Evolutionary conservation across 106 monocot species (phyloP).

Genomic region (Iris macrosiphon): DNA sequence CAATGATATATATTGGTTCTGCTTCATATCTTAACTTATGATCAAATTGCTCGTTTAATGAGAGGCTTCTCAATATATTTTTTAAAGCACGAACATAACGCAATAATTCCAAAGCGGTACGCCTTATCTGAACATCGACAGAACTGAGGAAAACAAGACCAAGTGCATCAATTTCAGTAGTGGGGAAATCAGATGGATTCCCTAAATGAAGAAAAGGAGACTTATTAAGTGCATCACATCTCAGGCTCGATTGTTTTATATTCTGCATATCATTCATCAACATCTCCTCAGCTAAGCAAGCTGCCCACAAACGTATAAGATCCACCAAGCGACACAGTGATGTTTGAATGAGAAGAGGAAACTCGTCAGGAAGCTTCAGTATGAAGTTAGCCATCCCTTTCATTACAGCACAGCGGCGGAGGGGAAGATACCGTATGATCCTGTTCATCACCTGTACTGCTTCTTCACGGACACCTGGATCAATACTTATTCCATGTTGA

Average conservation of each 20-base stretch:
- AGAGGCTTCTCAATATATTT: constrained; percentile 63
- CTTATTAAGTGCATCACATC: constrained; percentile 27
- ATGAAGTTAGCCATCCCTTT: constrained; percentile 96
- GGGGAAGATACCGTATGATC: constrained; percentile 78
- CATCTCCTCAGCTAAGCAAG: constrained; percentile 76
- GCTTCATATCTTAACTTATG: constrained; percentile 53
- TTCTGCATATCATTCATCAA: constrained; percentile 39
- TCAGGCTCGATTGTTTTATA: constrained; percentile 28
- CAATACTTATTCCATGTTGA: constrained; percentile 96
- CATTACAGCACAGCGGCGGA: constrained; percentile 91
- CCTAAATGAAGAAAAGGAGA: constrained; percentile 41
- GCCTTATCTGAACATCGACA: constrained; percentile 94
- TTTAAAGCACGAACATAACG: constrained; percentile 70
- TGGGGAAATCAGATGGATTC: constrained; percentile 60
- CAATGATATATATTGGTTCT: constrained; percentile 89
- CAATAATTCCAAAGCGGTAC: constrained; percentile 87
- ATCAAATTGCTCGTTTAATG: constrained; percentile 34
- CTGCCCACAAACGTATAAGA: constrained; percentile 89
- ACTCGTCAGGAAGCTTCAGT: constrained; percentile 93
- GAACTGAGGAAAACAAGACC: constrained; percentile 97
- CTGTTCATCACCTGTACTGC: constrained; percentile 91
- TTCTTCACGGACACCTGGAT: constrained; percentile 99
- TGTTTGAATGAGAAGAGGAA: constrained; percentile 93
- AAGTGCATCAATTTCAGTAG: constrained; percentile 93
- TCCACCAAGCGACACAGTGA: constrained; percentile 82